Percentiles rank a stretch among this genome's conserved stretches.
Conservation (phyloP, 129 eudicot species). For the Dittrichia graveolens region DNA sequence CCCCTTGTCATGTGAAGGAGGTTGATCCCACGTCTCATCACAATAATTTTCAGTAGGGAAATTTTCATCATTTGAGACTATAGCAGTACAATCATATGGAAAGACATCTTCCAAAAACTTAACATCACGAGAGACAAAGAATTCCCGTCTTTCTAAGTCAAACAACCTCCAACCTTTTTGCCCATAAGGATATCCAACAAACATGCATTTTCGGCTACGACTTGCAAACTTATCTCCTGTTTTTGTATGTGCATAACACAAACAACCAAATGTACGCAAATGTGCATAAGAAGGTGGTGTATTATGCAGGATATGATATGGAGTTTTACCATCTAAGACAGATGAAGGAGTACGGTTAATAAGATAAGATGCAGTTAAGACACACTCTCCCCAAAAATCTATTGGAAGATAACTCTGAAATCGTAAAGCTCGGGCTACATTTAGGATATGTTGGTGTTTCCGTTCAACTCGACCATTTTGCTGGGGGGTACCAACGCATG, state of each 20-base stretch:
- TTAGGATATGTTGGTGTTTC: background rate
- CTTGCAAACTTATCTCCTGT: background rate
- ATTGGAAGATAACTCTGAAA: background rate
- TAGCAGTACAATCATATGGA: background rate
- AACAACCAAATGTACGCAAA: constrained; percentile 9
- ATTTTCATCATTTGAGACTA: background rate
- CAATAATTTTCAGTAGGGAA: too few species aligned
- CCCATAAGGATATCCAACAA: constrained; percentile 11
- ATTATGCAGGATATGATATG: background rate
- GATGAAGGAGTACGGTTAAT: background rate
- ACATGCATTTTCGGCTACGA: background rate
- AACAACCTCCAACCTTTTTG: constrained; percentile 13
- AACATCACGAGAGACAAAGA: background rate
- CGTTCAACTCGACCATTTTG: constrained; percentile 17
- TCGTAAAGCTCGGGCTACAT: background rate
- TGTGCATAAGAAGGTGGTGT: background rate
- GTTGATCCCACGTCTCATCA: background rate
- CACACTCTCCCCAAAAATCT: constrained; percentile 15
- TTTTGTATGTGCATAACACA: constrained; percentile 1
- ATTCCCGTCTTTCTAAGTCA: background rate
- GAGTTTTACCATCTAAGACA: background rate
- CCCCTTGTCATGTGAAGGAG: background rate
- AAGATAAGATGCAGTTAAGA: background rate
- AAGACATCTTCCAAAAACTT: background rate
- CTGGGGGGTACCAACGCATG: constrained; percentile 8